Evolutionary conservation across 805 yeast species (phyloP), one percentile per base, ranked within the genome.

Genomic region (Kazachstania taianensis): DNA sequence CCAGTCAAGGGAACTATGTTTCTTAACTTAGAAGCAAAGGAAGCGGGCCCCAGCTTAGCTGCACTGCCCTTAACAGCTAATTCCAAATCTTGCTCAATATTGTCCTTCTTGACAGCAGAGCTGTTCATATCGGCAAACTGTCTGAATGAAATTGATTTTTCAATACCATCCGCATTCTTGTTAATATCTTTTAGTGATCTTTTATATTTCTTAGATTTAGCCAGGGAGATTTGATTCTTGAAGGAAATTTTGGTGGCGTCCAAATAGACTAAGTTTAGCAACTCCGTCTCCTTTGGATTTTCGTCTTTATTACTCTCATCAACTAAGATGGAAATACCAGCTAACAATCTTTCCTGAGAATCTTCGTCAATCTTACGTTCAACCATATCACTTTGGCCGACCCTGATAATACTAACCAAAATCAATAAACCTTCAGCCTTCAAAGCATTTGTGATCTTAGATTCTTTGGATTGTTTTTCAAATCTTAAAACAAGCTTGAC

Each of bases 1-100:
- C 99, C 99, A n/a, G 98, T 89, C 47, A 92, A 72, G 57, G 84
- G 97, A 33, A 85, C 78, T 50, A 94, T 82, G 59, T 84, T 86
- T 59, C 76, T 81, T 53, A 92, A 71, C 62, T 84, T 81, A 1
- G 96, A 85, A 5, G 82, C 67, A 42, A 78, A 63, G 32, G 75
- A 73, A 49, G 72, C 81, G 42, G 66, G 67, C 44, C 69, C 72
- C 5, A 69, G 58, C 20, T 67, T 63, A 19, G 68, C 63, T 5
- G 59, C 43, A 30, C 44, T 44, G 25, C 61, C 61, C 6, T 53
- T 53, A 5, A 72, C 57, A 5, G 82, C 81, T 39, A 73, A 66
- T 8, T 68, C 56, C 31, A 78, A 56, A 49, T 82, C 92, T 45
- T 77, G 78, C 35, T 70, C 73, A 41, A 65, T 63, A 18, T 65